A percentile compares a stretch with the other conserved stretches of the same genome.
These are phyloP conservation scores for Pythium biforme DNA, from an alignment of 352 stramenopile species.

Conservation along the genomic window DNA sequence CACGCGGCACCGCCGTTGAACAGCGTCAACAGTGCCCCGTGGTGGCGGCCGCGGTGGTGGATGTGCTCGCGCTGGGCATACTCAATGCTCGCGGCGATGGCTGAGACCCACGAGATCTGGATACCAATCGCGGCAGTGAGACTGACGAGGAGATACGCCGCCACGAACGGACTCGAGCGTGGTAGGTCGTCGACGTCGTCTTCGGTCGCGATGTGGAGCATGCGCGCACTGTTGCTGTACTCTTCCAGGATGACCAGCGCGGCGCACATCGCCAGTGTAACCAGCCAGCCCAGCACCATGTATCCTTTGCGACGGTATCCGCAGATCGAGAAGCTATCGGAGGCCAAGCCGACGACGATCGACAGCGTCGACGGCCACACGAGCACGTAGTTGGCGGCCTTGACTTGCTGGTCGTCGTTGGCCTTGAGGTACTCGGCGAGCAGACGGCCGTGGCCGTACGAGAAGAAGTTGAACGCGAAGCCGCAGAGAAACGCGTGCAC, in stretches of 20 bases:
- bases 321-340: constrained; percentile 57
- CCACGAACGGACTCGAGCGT: background rate
- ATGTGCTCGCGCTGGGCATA: constrained; percentile 30
- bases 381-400: constrained; percentile 30
- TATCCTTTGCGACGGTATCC: constrained; percentile 74
- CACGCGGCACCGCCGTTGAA: constrained; percentile 12
- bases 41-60: constrained; percentile 20
- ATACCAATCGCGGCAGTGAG: constrained; percentile 14
- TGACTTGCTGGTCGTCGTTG: constrained; percentile 11
- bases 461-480: constrained; percentile 23
- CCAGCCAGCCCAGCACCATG: constrained; percentile 55
- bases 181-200: background rate
- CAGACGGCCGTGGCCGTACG: constrained; percentile 14
- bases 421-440: constrained; percentile 19
- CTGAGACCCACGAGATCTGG: constrained; percentile 26
- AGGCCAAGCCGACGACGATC: constrained; percentile 69
- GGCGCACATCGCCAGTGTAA: constrained; percentile 15
- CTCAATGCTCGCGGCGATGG: constrained; percentile 20
- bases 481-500: constrained; percentile 8
- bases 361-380: constrained; percentile 57
- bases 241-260: constrained; percentile 11
- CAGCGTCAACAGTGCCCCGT: constrained; percentile 10
- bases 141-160: constrained; percentile 16
- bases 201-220: background rate
- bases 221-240: constrained; percentile 4